Conservation (phyloP, 805 yeast genomes). For the Candida hungchunana region DNA sequence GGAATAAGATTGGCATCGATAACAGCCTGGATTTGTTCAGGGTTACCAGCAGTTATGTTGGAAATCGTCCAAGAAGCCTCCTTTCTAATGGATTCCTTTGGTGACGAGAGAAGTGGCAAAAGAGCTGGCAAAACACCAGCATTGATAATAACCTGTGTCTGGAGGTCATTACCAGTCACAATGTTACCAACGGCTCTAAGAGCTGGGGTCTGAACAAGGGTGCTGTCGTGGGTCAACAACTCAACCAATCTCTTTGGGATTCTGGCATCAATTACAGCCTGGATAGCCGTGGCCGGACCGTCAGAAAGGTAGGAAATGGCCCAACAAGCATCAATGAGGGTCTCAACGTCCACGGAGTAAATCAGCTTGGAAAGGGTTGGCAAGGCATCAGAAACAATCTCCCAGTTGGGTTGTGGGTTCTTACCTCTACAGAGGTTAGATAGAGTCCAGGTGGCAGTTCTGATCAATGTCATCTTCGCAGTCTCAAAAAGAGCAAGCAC, state of each 20-base stretch:
- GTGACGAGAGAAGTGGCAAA: constrained; percentile 70
- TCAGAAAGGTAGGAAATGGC: constrained; percentile 93
- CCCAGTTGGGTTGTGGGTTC: constrained; percentile 96
- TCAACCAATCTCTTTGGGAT: constrained; percentile 94
- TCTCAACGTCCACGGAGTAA: constrained; percentile 87
- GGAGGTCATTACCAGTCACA: constrained; percentile 94
- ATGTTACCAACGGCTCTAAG: constrained; percentile 96
- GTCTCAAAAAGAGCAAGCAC: constrained; percentile 73
- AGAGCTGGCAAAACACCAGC: constrained; percentile 87
- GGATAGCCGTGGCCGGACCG: constrained; percentile 89
- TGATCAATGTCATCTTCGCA: constrained; percentile 80
- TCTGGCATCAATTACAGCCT: constrained; percentile 94
- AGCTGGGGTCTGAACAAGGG: constrained; percentile 93
- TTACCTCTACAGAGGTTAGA: constrained; percentile 96
- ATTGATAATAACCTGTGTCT: constrained; percentile 92
- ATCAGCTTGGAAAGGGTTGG: constrained; percentile 91
- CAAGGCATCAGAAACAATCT: constrained; percentile 74
- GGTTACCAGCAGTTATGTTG: constrained; percentile 95
- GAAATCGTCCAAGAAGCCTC: constrained; percentile 99
- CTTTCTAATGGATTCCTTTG: constrained; percentile 89
- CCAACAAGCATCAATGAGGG: constrained; percentile 97
- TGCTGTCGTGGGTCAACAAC: constrained; percentile 76
- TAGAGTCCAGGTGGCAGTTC: constrained; percentile 98
- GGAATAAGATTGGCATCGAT: constrained; percentile 93
- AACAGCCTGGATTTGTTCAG: constrained; percentile 94